These are phyloP conservation scores for Breynia disticha DNA, from an alignment of 441 rosid species.

Conservation along the genomic window DNA sequence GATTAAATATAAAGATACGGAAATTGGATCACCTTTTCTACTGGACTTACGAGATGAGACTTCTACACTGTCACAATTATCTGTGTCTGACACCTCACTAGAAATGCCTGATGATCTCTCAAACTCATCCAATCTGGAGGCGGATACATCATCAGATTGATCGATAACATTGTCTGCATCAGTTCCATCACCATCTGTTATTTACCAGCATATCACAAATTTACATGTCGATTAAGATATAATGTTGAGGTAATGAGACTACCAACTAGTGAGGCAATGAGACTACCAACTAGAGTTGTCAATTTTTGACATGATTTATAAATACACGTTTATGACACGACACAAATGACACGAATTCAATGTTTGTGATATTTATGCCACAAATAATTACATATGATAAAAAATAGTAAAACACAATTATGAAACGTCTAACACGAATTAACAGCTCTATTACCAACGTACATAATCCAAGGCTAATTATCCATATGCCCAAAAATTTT, in stretches of 20 bases:
- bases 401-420: no score
- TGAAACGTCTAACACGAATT: no score
- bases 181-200: slow-evolving; percentile 47
- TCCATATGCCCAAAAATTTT: no score
- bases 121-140: slow-evolving; percentile 14
- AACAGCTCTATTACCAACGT: no score
- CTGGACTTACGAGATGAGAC: slow-evolving; percentile 21
- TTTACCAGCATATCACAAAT: not conserved
- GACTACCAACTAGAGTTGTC: no score
- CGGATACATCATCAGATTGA: slow-evolving; percentile 19
- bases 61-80: slow-evolving; percentile 27
- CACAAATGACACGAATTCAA: no score
- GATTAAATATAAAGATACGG: not conserved
- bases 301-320: no score
- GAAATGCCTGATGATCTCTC: slow-evolving; percentile 29
- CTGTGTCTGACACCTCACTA: slow-evolving; percentile 36
- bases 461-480: no score
- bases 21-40: slow-evolving; percentile 24
- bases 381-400: no score
- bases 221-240: not conserved
- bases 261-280: no score
- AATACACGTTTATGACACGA: no score
- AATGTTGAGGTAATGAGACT: not conserved
- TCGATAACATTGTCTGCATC: slow-evolving; percentile 30
- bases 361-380: no score